Evolutionary conservation across 2,329 filamentous ascomycete genomes (phyloP).

Genomic region (Ceratocystis huliohia): DNA sequence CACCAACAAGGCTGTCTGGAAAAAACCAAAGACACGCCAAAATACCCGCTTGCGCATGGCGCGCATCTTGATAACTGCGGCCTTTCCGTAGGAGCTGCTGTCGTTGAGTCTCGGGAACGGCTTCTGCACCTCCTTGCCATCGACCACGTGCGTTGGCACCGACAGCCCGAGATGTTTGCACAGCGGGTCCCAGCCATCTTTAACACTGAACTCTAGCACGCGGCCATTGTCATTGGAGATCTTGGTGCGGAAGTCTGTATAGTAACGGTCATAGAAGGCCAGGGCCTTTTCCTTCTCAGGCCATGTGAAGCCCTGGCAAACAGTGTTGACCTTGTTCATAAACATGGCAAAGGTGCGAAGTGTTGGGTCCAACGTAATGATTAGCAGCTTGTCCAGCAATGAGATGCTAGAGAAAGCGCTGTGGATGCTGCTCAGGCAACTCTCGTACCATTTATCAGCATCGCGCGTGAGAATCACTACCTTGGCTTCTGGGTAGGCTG

Average conservation of each 20-base stretch:
- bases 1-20: slow-evolving; percentile 18
- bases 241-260: slow-evolving; percentile 28
- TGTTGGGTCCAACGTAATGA: slow-evolving; percentile 26
- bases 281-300: slow-evolving; percentile 30
- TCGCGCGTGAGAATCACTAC: slow-evolving; percentile 32
- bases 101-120: slow-evolving; percentile 24
- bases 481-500: slow-evolving; percentile 29
- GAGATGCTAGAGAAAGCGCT: slow-evolving; percentile 20
- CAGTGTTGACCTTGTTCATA: slow-evolving; percentile 24
- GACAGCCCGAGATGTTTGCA: slow-evolving; percentile 31
- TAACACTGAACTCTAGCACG: slow-evolving; percentile 31
- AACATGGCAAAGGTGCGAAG: slow-evolving; percentile 27
- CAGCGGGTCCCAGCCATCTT: slow-evolving; percentile 33
- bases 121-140: slow-evolving; percentile 21
- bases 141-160: slow-evolving; percentile 28
- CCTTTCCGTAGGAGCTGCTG: slow-evolving; percentile 18
- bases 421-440: slow-evolving; percentile 25
- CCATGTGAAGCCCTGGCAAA: slow-evolving; percentile 21
- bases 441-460: slow-evolving; percentile 30
- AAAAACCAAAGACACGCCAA: slow-evolving; percentile 20
- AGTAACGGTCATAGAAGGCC: slow-evolving; percentile 30
- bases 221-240: slow-evolving; percentile 27
- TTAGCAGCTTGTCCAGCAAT: slow-evolving; percentile 18
- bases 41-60: slow-evolving; percentile 21
- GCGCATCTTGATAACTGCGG: slow-evolving; percentile 14